Evolutionary conservation across 371 early-diverging fungal species (phyloP), one percentile per base, ranked within the genome.

Genomic region (Syncephalis fuscata): DNA sequence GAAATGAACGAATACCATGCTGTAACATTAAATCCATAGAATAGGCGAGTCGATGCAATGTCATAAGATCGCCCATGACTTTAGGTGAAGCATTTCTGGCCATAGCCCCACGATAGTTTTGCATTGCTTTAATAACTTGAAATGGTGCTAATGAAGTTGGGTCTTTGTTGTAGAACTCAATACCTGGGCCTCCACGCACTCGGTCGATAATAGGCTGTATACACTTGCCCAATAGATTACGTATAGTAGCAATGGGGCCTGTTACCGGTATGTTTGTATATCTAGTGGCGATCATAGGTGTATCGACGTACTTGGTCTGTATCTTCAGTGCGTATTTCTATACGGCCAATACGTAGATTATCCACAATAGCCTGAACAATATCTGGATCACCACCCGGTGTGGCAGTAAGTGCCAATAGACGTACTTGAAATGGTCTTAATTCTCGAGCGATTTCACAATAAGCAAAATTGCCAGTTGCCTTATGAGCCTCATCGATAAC

Each of bases 401-500:
- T 95, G 0, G 94, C 96, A 0, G 89, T 80, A 46, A 95, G 63
- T 0, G 92, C 94, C 52, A 95, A 58, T 0, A 93, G 64, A 3
- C 96, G 76, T 51, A 88, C 82, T 9, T 67, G 55, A 0, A 42
- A 57, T 27, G 82, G 64, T 1, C 54, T 44, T 11, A 93, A 54
- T 17, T 59, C 53, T 1, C 71, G 61, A 4, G 92, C 56, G 2
- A 85, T 83, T 36, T 77, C 76, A 3, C 76, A 64, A 54, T 85
- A 92, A 0, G 96, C 83, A 49, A 87, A 80, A 16, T 77, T 73
- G 4, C 94, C 93, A 0, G 74, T 71, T 1, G 93, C 90, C 1
- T 83, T 65, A 55, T 95, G 96, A 0, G 96, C 96, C 56, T 95
- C 96, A 50, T 95, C 96, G 1, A 93, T 63, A 1, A 95, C 90